These are phyloP conservation scores for Solanum peruvianum DNA, from an alignment of 257 asterid species.

Conservation along the genomic window DNA sequence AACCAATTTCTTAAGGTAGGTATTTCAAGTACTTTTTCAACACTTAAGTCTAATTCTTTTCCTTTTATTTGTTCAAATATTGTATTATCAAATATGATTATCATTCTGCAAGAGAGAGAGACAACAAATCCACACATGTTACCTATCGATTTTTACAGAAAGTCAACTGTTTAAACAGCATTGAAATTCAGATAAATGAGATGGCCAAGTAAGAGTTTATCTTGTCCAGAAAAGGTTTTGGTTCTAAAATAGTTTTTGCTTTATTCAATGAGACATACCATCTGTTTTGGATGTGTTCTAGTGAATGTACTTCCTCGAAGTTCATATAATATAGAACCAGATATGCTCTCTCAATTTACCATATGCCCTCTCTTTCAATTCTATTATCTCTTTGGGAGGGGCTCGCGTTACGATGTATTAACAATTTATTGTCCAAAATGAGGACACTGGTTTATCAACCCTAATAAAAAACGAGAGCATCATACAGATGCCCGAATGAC, in stretches of 20 bases:
- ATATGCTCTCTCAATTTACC: neutral
- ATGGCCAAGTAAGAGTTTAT: neutral
- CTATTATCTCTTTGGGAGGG: neutral
- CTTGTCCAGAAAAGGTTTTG: neutral
- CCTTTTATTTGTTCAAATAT: no score
- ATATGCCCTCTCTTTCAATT: neutral
- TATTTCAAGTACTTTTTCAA: no score
- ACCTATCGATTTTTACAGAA: neutral
- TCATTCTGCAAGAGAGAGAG: neutral
- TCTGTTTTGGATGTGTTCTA: neutral
- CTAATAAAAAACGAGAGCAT: neutral
- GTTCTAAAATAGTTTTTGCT: neutral
- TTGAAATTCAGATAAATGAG: neutral
- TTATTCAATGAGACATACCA: neutral
- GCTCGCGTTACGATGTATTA: neutral
- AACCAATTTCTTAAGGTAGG: no score
- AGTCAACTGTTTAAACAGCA: neutral
- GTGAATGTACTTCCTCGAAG: neutral
- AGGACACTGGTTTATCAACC: neutral
- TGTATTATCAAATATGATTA: neutral
- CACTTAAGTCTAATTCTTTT: no score
- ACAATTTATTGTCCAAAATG: neutral
- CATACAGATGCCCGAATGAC: neutral
- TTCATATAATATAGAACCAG: neutral
- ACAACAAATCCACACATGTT: neutral